Base-by-base conservation (phyloP, 768 basidiomycete genomes). In the Omphalotus guepiniiformis region DNA sequence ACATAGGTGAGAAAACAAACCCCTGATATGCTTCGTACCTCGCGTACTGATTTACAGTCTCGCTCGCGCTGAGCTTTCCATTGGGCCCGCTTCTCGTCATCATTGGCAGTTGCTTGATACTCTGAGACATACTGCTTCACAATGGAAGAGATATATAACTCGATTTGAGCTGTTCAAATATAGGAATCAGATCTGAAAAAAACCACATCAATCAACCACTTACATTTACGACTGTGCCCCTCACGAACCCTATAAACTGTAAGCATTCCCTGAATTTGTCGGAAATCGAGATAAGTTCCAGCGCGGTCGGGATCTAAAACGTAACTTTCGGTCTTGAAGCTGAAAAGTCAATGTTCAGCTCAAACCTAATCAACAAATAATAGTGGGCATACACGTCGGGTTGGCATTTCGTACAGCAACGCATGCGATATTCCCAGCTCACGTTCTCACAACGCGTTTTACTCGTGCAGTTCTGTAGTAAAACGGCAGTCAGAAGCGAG, bases 361-460 rank as follows among this genome's bases (percentile, higher is more conserved):
- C 15, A 19, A 8, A 22, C 15, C 9, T 8, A 12, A 39, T 32
- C 30, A n/a, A 39, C 21, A n/a, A 12, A 12, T 11, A 39, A 9
- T 19, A 39, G 19, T 35, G n/a, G 21, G 9, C 54, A 6, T 42
- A 59, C 64, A 64, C 66, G 0, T 38, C 49, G 49, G 63, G 64
- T 3, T 51, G 50, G 37, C 64, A 65, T 49, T 57, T 65, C 22
- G 53, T 34, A 46, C 64, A 65, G 15, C 67, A 66, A 11, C 64
- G 65, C 40, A 58, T 55, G n/a, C 58, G 64, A 21, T 67, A 57
- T 2, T 7, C n/a, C 59, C 61, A 66, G 28, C 64, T 15, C 9
- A 41, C 66, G 21, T 66, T 37, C 6, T 61, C 64, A 35, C 66
- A 65, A 16, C 55, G 63, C 26, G 62, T 51, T 2, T 62, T 63